A percentile compares a stretch with the other conserved stretches of the same genome.
Conservation (phyloP, 2,329 filamentous ascomycete species). For the Arthrocladium fulminans region DNA sequence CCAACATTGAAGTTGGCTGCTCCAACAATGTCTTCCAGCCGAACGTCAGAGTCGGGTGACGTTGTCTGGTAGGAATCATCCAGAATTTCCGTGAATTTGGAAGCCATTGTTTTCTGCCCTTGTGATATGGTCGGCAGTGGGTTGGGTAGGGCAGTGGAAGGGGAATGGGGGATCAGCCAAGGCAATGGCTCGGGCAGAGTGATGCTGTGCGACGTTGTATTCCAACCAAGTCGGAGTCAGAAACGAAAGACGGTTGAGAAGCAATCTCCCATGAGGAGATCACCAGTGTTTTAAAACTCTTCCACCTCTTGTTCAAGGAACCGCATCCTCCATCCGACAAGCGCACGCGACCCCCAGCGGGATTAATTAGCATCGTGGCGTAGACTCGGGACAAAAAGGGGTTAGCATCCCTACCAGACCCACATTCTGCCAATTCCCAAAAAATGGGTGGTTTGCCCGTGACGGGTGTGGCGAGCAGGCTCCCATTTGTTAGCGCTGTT, state of each 20-base stretch:
- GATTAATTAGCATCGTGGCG: constrained; percentile 1
- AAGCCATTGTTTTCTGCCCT: constrained; percentile 23
- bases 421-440: not conserved
- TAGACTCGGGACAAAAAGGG: not conserved
- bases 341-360: constrained; percentile 1
- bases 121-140: not conserved
- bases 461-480: not conserved
- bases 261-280: not conserved
- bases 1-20: constrained; percentile 26
- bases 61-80: constrained; percentile 28
- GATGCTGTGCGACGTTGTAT: not conserved
- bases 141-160: not conserved
- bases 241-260: not conserved
- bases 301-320: not conserved
- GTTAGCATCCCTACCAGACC: too few relatives aligned
- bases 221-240: not conserved
- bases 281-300: not conserved
- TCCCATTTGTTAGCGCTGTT: not conserved
- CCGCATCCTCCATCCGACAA: not conserved
- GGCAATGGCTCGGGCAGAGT: not conserved
- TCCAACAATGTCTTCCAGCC: constrained; percentile 36
- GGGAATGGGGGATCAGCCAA: not conserved
- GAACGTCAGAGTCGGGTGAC: constrained; percentile 34
- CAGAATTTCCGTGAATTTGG: constrained; percentile 38
- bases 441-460: not conserved